A percentile compares a stretch with the other conserved stretches of the same genome.
These are phyloP conservation scores for Coccinonectria pachysandricola DNA, from an alignment of 2,329 filamentous ascomycete genomes.

Conservation along the genomic window DNA sequence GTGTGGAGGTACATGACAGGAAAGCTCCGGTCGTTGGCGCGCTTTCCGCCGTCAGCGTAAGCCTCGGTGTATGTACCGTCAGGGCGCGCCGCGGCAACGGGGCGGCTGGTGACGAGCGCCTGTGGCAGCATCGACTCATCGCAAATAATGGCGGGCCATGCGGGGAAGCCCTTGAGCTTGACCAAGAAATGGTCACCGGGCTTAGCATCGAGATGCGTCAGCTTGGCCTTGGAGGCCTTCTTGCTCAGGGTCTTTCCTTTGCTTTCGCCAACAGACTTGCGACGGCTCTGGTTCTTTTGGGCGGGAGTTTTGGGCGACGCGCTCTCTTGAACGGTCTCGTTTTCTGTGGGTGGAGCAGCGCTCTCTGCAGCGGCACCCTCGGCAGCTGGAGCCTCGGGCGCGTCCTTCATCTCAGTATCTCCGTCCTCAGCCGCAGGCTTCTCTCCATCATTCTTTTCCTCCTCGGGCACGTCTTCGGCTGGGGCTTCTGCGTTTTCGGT, in stretches of 20 bases:
- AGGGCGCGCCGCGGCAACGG: conserved; percentile 68
- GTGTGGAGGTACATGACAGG: conserved; percentile 92
- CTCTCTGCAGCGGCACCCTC: conserved; percentile 20
- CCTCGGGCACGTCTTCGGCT: conserved; percentile 20
- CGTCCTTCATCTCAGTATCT: conserved; percentile 46
- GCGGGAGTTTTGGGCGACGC: conserved; percentile 20
- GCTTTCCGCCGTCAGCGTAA: conserved; percentile 80
- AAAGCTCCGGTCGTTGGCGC: conserved; percentile 74
- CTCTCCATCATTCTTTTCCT: conserved; percentile 16
- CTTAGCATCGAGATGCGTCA: conserved; percentile 67
- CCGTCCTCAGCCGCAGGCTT: conserved; percentile 16
- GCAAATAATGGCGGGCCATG: conserved; percentile 90
- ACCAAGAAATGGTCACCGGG: conserved; percentile 89
- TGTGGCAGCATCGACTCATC: conserved; percentile 89
- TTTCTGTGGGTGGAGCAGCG: conserved; percentile 15
- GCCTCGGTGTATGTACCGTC: conserved; percentile 85
- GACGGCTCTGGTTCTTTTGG: conserved; percentile 42
- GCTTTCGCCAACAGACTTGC: conserved; percentile 64
- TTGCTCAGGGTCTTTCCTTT: conserved; percentile 75
- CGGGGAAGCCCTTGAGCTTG: conserved; percentile 86
- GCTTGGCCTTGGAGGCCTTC: conserved; percentile 68
- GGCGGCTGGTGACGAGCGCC: conserved; percentile 64
- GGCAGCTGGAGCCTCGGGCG: conserved; percentile 19
- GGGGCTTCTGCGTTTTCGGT: conserved; percentile 20
- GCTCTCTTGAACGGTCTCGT: conserved; percentile 16